Base-by-base conservation (phyloP, 805 yeast genomes). In the Debaryomyces prosopidis region DNA sequence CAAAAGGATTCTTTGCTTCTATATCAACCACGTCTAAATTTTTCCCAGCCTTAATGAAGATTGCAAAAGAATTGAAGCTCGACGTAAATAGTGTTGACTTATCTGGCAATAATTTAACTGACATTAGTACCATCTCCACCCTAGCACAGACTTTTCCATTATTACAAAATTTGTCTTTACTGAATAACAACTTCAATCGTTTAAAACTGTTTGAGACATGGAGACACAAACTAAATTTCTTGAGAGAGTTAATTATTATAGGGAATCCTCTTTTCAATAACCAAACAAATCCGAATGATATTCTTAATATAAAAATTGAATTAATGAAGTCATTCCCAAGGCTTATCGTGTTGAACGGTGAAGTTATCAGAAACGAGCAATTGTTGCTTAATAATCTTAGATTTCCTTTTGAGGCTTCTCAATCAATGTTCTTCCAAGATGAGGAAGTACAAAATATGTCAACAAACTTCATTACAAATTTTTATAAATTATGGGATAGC, bases 21-120 rank as follows among this genome's bases (percentile, higher is more conserved):
- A 69, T 78, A 12, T 65, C 81, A 9, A 81, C 88, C 1, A 77
- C 84, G 28, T 77, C 91, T 11, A 94, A 92, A 64, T 84, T 90
- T 77, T 89, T 92, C 63, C 86, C 89, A 9, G 98, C 98, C 0
- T 68, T 94, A 52, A 81, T 92, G 86, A 87, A 85, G 60, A 66
- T 92, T 7, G 96, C 96, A 1, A 66, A 71, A 3, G 79, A 80
- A 43, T 50, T 66, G 42, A 71, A 71, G 45, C 49, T 72, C n/a
- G 81, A 79, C 20, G 85, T 90, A 3, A 85, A 83, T 26, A 84
- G 89, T 46, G 80, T 91, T 6, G 87, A 84, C 62, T 63, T 89
- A 30, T 79, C 91, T 4, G 52, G 54, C 39, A 94, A 70, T 62
- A 75, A 76, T 44, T 64, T 94, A 33, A 65, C 68, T 19, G 96